phyloP scores from a whole-genome alignment of 2,329 filamentous ascomycete genomes.

The Akanthomyces dipterigenus region DNA sequence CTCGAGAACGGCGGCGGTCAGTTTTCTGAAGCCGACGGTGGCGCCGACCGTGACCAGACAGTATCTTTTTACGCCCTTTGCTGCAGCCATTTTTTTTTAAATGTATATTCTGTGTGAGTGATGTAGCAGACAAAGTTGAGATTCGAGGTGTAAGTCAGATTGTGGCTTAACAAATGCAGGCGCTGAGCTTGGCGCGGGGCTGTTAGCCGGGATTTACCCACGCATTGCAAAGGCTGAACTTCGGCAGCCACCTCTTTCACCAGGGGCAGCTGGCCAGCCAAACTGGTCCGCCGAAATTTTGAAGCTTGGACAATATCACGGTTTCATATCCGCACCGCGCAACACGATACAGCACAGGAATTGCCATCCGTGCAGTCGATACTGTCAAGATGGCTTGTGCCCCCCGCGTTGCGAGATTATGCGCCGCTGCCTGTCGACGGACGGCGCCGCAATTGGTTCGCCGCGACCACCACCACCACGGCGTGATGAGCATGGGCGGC shows the following conservation, averaged over 20 bases:
- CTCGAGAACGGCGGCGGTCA: constrained; percentile 61
- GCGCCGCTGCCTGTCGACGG: constrained; percentile 27
- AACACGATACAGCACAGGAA: constrained; percentile 17
- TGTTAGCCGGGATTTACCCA: constrained; percentile 7
- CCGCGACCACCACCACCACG: too few species aligned
- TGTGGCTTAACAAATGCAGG: constrained; percentile 6
- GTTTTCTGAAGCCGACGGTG: constrained; percentile 71
- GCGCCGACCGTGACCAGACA: constrained; percentile 92
- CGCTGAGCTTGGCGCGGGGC: constrained; percentile 2
- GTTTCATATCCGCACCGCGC: constrained; percentile 15
- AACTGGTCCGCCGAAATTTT: constrained; percentile 26
- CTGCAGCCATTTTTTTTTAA: constrained; percentile 6
- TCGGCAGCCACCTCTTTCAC: not conserved
- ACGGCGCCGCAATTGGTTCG: constrained; percentile 14
- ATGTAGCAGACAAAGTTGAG: not conserved
- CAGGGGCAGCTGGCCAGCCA: constrained; percentile 3
- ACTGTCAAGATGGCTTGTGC: constrained; percentile 31
- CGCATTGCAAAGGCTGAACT: not conserved
- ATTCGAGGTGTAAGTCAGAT: constrained; percentile 1
- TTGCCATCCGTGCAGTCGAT: not conserved
- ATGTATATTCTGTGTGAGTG: not conserved
- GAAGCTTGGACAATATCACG: constrained; percentile 18
- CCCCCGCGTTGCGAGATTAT: constrained; percentile 31
- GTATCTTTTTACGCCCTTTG: constrained; percentile 20
- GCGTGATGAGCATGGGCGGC: not conserved